phyloP scores from a whole-genome alignment of 495 filamentous ascomycete species.

The Penicillium alfredii region DNA sequence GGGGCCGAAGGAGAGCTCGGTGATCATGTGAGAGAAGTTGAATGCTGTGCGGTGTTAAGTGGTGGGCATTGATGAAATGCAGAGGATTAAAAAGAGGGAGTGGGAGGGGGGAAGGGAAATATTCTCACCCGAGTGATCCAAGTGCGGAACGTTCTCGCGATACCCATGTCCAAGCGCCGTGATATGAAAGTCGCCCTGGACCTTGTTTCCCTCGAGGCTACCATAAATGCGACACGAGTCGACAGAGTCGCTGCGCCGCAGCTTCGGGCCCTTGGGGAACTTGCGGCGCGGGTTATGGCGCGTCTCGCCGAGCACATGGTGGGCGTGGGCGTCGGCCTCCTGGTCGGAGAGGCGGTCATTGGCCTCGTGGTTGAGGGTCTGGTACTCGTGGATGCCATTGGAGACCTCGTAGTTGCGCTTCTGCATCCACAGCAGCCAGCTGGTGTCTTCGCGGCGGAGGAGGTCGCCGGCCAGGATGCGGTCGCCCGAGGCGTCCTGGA shows the following conservation, averaged over 20 bases:
- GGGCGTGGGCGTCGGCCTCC: conserved; percentile 48
- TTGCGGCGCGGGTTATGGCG: conserved; percentile 42
- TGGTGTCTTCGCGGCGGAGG: conserved; percentile 69
- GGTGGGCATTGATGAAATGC: too few relatives aligned
- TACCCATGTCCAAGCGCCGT: conserved; percentile 95
- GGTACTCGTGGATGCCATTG: conserved; percentile 44
- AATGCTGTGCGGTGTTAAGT: conserved; percentile 55
- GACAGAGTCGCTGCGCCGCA: conserved; percentile 49
- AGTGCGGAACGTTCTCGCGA: conserved; percentile 66
- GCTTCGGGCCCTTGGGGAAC: conserved; percentile 62
- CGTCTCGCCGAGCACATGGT: conserved; percentile 47
- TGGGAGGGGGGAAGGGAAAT: too few relatives aligned
- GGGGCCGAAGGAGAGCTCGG: conserved; percentile 92
- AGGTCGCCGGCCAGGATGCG: conserved; percentile 75
- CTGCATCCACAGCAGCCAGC: conserved; percentile 77
- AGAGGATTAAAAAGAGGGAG: conserved; percentile 1
- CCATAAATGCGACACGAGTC: conserved; percentile 83
- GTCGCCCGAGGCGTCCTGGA: conserved; percentile 92
- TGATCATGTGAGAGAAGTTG: conserved; percentile 98
- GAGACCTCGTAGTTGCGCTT: conserved; percentile 64
- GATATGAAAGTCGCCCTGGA: conserved; percentile 98
- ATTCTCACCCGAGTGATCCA: conserved; percentile 83
- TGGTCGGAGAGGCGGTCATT: conserved; percentile 34
- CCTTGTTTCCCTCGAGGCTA: conserved; percentile 85
- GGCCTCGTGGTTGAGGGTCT: conserved; percentile 44